Evolutionary conservation across 768 basidiomycete genomes (phyloP).

Genomic region (Termitomyces sp.): DNA sequence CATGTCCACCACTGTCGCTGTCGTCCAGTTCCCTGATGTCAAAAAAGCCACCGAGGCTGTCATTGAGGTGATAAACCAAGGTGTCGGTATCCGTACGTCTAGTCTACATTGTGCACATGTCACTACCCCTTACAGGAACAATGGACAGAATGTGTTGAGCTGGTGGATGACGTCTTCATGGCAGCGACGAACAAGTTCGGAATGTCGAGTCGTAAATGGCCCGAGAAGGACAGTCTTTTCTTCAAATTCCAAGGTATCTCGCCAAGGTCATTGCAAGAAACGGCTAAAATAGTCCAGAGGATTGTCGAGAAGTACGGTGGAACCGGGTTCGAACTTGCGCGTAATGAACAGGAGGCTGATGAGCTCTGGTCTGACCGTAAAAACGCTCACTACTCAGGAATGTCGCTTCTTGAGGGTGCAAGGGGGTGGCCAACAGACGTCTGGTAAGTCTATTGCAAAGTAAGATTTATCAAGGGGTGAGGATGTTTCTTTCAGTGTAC

Average conservation of each 20-base stretch:
- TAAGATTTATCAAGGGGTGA: not conserved
- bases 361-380: constrained; percentile 74
- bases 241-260: constrained; percentile 84
- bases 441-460: constrained; percentile 34
- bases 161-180: constrained; percentile 72
- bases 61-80: constrained; percentile 62
- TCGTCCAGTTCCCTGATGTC: constrained; percentile 77
- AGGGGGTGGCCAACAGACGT: constrained; percentile 73
- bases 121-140: not conserved
- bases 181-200: constrained; percentile 51
- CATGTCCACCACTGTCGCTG: constrained; percentile 76
- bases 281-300: constrained; percentile 49
- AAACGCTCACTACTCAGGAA: constrained; percentile 51
- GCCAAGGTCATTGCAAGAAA: constrained; percentile 50
- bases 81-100: constrained; percentile 69
- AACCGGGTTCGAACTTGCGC: constrained; percentile 60
- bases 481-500: constrained; percentile 32
- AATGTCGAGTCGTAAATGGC: constrained; percentile 49
- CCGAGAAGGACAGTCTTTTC: constrained; percentile 66
- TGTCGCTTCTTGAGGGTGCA: constrained; percentile 52
- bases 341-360: constrained; percentile 55
- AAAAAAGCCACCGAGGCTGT: constrained; percentile 70
- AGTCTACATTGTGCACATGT: constrained; percentile 18
- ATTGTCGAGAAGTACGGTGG: constrained; percentile 64
- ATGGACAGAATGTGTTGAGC: constrained; percentile 71